These are phyloP conservation scores for Fagus crenata DNA, from an alignment of 306 rosid species.

Conservation along the genomic window DNA sequence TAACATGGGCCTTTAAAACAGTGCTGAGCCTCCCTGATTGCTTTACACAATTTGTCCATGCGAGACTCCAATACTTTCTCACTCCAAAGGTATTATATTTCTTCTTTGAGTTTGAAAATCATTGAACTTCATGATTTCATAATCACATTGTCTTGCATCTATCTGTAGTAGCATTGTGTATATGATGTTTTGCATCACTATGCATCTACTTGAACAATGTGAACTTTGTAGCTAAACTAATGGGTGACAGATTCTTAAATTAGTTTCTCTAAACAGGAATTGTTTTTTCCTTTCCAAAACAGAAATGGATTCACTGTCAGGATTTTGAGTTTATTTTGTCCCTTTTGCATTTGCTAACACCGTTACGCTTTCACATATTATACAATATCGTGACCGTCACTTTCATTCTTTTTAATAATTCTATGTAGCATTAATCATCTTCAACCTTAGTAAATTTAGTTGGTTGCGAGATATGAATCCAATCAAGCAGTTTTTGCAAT, in stretches of 20 bases:
- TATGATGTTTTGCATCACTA: neutral
- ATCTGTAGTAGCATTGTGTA: neutral
- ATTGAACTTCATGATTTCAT: constrained; percentile 11
- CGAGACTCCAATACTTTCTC: constrained; percentile 48
- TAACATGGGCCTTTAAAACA: constrained; percentile 66
- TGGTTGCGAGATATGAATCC: neutral
- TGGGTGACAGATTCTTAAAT: too few relatives aligned
- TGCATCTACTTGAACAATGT: neutral
- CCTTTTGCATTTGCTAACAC: neutral
- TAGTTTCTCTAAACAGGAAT: too few relatives aligned
- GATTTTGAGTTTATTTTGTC: neutral
- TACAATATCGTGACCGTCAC: neutral
- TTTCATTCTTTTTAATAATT: neutral
- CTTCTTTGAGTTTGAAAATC: constrained; percentile 18
- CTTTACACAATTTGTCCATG: constrained; percentile 53
- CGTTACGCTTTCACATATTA: neutral
- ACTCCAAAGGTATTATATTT: constrained; percentile 47
- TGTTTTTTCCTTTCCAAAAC: too few relatives aligned
- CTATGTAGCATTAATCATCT: neutral
- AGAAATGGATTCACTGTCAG: neutral
- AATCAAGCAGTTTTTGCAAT: neutral
- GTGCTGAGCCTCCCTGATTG: constrained; percentile 71
- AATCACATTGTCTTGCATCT: constrained; percentile 16
- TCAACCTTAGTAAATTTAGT: neutral
- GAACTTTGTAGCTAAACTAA: neutral